Evolutionary conservation across 495 filamentous ascomycete species (phyloP), one percentile per base, ranked within the genome.

Genomic region (Hypoxylon intermedium): DNA sequence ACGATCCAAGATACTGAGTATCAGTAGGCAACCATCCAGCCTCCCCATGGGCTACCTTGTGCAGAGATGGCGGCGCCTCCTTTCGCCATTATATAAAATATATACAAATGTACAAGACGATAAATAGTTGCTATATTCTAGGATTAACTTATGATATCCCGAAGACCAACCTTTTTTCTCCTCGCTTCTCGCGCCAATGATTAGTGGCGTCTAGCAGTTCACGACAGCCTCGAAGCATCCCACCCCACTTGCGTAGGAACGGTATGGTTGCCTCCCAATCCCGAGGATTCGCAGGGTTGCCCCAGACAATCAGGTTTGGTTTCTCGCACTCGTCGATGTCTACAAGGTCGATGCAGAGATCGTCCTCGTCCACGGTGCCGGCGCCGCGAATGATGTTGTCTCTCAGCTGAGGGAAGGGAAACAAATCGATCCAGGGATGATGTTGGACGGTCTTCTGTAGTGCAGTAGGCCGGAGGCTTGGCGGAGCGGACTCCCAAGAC

Each of bases 191-290:
- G n/a, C 76, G 67, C 76, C 76, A 77, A 37, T 60, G 44, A 67
- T 80, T 77, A 6, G 77, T 78, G 15, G 67, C 65, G 13, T 48
- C 24, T 12, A 78, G 46, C 6, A 79, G 26, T 31, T 76, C 73
- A 1, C 45, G 33, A 40, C 72, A 78, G 1, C 69, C 76, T 15
- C 43, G 43, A 0, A 81, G 20, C 6, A 75, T 34, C 67, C 68
- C 79, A 1, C 45, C 56, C 76, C 76, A 81, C 53, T 75, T 77
- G 7, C 23, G 34, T 9, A 60, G 12, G 43, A 81, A 79, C 3
- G 26, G 40, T 21, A 72, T 68, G 12, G 64, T 74, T 0, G 74
- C 67, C 58, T 79, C 78, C 78, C 78, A 81, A 16, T 63, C 67
- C 2, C 15, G 48, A 1, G 67, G 43, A 26, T 77, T 69, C 73